Conservation (phyloP, 352 stramenopile genomes). For the Phytopythium cucurbitacearum region DNA sequence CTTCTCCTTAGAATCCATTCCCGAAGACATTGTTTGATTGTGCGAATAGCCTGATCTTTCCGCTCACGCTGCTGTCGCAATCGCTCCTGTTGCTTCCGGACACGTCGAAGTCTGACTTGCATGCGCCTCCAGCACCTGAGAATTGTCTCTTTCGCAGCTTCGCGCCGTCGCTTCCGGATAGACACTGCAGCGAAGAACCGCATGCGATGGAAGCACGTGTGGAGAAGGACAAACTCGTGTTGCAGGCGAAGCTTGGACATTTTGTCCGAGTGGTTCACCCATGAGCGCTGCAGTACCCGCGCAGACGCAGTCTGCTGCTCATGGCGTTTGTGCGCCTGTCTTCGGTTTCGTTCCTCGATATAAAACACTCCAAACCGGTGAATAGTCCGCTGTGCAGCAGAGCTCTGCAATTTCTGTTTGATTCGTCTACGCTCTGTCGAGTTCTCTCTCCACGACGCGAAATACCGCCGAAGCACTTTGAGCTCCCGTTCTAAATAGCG, state of each 20-base stretch:
- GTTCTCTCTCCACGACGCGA: conserved; percentile 31
- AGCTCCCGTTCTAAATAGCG: conserved; percentile 58
- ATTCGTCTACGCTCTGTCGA: conserved; percentile 13
- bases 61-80: conserved; percentile 11
- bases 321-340: background rate
- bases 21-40: conserved; percentile 38
- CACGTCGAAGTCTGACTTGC: conserved; percentile 9
- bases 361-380: conserved; percentile 9
- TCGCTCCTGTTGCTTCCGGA: conserved; percentile 11
- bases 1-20: conserved; percentile 34
- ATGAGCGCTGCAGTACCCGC: conserved; percentile 8
- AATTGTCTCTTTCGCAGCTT: conserved; percentile 27
- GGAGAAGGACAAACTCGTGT: conserved; percentile 26
- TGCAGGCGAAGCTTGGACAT: background rate
- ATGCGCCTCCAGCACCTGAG: conserved; percentile 39
- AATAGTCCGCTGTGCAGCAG: conserved; percentile 22
- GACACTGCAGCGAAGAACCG: conserved; percentile 33
- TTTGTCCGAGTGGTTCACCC: background rate
- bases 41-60: conserved; percentile 16
- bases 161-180: conserved; percentile 13
- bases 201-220: conserved; percentile 41
- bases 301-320: conserved; percentile 1
- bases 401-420: conserved; percentile 17
- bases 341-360: background rate
- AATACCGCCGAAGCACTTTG: conserved; percentile 61